Conservation (phyloP, 2,329 filamentous ascomycete genomes). For the Calonectria honghensis region DNA sequence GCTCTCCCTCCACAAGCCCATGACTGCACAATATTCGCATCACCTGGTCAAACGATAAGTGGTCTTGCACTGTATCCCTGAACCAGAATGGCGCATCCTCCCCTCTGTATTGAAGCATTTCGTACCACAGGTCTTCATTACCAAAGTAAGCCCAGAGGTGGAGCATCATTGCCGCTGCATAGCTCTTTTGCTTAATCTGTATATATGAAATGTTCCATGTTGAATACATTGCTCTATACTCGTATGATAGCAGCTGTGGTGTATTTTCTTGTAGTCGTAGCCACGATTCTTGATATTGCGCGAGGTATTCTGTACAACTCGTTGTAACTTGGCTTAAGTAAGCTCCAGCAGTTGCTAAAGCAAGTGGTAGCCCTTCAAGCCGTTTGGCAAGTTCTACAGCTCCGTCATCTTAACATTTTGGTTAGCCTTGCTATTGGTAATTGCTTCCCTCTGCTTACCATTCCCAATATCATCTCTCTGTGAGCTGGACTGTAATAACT, state of each 20-base stretch:
- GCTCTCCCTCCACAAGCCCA: constrained; percentile 54
- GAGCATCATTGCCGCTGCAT: too few species aligned
- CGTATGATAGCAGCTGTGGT: too few species aligned
- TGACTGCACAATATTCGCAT: constrained; percentile 56
- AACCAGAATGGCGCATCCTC: constrained; percentile 51
- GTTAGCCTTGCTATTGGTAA: too few species aligned
- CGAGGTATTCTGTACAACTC: too few species aligned
- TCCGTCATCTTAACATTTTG: background rate
- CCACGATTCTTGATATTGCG: too few species aligned
- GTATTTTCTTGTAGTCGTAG: too few species aligned
- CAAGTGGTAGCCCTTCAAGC: constrained; percentile 64
- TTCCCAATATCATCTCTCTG: background rate
- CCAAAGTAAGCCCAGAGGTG: too few species aligned
- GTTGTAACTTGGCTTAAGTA: too few species aligned
- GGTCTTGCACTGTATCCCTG: constrained; percentile 45
- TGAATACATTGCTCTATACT: too few species aligned
- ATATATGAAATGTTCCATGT: too few species aligned
- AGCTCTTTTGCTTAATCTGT: too few species aligned
- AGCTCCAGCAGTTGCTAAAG: constrained; percentile 53
- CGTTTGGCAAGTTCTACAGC: background rate
- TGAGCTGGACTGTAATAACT: background rate
- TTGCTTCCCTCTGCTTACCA: background rate
- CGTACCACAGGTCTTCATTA: constrained; percentile 60
- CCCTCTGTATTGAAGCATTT: constrained; percentile 58
- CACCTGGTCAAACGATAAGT: constrained; percentile 52